Evolutionary conservation across 148 eudicot species (phyloP).

Genomic region (Suaeda aralocaspica): DNA sequence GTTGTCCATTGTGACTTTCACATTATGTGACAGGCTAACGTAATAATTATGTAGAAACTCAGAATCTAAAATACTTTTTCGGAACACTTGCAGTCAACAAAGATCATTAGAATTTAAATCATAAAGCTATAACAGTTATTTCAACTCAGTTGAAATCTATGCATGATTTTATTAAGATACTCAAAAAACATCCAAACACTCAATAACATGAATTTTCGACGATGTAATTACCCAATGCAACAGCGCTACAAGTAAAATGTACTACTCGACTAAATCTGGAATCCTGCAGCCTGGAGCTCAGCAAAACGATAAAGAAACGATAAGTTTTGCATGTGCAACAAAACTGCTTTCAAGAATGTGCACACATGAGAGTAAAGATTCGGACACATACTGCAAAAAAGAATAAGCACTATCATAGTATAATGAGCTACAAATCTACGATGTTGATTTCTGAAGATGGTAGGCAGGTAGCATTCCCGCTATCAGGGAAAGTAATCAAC

Average conservation of each 20-base stretch:
- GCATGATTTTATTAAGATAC: background rate
- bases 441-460: no score
- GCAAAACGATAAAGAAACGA: background rate
- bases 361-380: conserved; percentile 11
- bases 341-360: conserved; percentile 24
- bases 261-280: background rate
- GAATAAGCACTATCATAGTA: no score
- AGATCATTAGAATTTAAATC: no score
- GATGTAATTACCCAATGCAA: background rate
- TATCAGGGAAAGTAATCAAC: conserved; percentile 15
- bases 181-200: background rate
- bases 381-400: no score
- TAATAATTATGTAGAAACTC: no score
- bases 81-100: no score
- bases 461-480: background rate
- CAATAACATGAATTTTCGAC: background rate
- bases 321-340: background rate
- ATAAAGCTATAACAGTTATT: no score
- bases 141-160: no score
- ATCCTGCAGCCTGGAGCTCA: background rate
- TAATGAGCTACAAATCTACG: no score
- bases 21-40: no score
- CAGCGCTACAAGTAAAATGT: background rate
- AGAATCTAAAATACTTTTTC: no score
- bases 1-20: no score